Conservation (phyloP, 257 asterid genomes). For the Nyctanthes arbortristis region DNA sequence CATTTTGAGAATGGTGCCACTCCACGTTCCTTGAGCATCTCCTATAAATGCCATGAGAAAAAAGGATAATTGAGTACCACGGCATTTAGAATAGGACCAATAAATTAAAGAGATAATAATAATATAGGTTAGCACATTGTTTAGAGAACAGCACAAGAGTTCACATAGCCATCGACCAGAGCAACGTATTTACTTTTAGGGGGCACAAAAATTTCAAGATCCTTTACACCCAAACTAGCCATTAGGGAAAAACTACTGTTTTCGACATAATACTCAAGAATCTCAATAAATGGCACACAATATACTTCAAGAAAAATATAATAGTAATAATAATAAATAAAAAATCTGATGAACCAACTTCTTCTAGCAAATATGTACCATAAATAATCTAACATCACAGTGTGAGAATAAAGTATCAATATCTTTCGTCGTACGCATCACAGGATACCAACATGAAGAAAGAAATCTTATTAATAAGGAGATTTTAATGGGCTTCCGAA, state of each 20-base stretch:
- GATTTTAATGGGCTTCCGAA: not conserved
- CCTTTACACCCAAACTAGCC: not conserved
- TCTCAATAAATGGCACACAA: not conserved
- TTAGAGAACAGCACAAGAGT: not conserved
- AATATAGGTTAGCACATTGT: not conserved
- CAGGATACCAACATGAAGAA: too few relatives aligned
- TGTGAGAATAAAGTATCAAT: not conserved
- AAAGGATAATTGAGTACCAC: constrained; percentile 16
- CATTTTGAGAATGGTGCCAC: constrained; percentile 99
- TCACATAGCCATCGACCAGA: not conserved
- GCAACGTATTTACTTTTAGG: too few relatives aligned
- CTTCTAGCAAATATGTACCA: not conserved
- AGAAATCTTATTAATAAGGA: too few relatives aligned
- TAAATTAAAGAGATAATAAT: not conserved
- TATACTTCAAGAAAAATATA: not conserved
- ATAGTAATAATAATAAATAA: too few relatives aligned
- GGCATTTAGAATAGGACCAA: constrained; percentile 14
- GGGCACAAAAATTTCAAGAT: too few relatives aligned
- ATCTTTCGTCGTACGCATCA: not conserved
- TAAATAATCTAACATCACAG: not conserved
- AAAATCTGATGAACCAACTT: too few relatives aligned
- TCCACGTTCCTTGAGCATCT: constrained; percentile 99
- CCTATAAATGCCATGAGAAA: constrained; percentile 52
- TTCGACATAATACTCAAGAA: too few relatives aligned
- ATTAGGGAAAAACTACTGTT: not conserved